Evolutionary conservation across 306 rosid species (phyloP), one percentile per base, ranked within the genome.

Genomic region (Vigna mungo): DNA sequence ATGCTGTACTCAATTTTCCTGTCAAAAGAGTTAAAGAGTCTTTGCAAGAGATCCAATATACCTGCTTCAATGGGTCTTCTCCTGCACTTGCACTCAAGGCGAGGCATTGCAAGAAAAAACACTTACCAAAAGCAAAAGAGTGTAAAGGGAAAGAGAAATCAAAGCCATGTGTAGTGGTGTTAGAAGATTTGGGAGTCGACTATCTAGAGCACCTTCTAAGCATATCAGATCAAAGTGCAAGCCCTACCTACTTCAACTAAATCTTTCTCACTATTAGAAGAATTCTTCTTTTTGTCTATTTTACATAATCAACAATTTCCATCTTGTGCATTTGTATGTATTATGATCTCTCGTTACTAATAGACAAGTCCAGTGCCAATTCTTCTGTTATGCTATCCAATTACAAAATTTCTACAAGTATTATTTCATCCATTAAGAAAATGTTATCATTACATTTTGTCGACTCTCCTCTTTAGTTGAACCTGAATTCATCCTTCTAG

Each of bases 1-100:
- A 69, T 6, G 93, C 98, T 1, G 82, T 86, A 0, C 91, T 93
- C 18, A 93, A 93, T 74, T 93, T 90, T 69, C 63, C 96, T 0
- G 77, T 69, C 5, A 7, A 79, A 47, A 80, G 2, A 49, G 87
- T 84, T 0, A 39, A 61, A 71, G 32, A 84, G n/a, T 84, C 87
- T 7, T 48, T 84, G 79, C 60, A 62, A 55, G 72, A 62, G 20
- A 84, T 84, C 0, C 23, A 70, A 41, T 75, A 79, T 55, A 62
- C 37, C 32, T 37, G 60, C 60, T 0, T 12, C n/a, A 17, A 71
- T 17, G 88, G 87, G 0, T 59, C 75, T 61, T 91, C 96, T 0
- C 96, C 96, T 0, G 91, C 88, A 3, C 71, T 89, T 49, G 90
- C 86, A 17, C 87, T 91, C 37, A 91, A 91, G 58, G 78, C 75